Base-by-base conservation (phyloP, 768 basidiomycete genomes). In the Lanmaoa pseudosensibilis region DNA sequence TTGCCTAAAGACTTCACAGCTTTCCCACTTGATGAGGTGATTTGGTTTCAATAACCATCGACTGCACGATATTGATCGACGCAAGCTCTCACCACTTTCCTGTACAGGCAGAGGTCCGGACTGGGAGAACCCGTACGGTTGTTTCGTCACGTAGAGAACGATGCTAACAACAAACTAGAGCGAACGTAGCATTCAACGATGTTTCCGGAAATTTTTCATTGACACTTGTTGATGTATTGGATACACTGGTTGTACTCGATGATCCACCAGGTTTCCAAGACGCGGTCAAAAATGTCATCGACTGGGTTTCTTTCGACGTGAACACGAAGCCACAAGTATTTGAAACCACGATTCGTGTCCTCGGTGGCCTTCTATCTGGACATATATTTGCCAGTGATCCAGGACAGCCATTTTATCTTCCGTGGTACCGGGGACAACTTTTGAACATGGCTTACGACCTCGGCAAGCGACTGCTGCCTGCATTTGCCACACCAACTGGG, bases 241-340 rank as follows among this genome's bases (percentile, higher is more conserved):
- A 97, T 65, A 88, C 94, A 0, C 74, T 99, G 10, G 87, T 95
- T n/a, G 82, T 98, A n/a, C 79, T 95, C 34, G 80, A 84, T 61
- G 91, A 95, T 65, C 82, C 81, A 23, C 66, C 75, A 49, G 90
- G 87, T 7, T 98, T 97, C 65, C 88, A 92, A 64, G 77, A 76
- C n/a, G 94, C 92, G 4, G 87, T 98, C 50, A 83, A 82, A 56
- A 84, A 90, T 59, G 83, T 94, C 52, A 88, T 96, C 49, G 73
- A 84, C 51, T 85, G 83, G 80, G 90, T 97, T 38, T 87, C 87
- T 1, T 98, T 97, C 70, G 91, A 98, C 68, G 88, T 94, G 55
- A 87, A 98, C 72, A 93, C 92, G 40, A 92, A 86, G 71, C 94
- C 97, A n/a, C 96, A 99, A 79, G 89, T 98, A 5, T 99, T 99